Evolutionary conservation across 2,329 filamentous ascomycete genomes (phyloP), one percentile per base, ranked within the genome.

Genomic region (Sclerotinia minor): DNA sequence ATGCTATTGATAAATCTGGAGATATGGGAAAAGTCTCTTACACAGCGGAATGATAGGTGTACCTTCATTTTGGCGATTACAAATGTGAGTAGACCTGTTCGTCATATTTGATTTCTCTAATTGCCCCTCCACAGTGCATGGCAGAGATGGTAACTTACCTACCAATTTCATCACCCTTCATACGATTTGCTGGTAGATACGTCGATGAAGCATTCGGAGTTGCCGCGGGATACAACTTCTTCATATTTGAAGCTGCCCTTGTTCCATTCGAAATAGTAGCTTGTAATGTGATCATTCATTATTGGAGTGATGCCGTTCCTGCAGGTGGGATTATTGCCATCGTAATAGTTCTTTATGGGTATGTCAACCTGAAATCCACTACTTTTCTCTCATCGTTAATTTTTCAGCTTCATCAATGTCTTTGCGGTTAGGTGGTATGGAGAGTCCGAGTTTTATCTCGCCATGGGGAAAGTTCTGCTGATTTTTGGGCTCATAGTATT

Each of bases 101-200:
- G 35, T 6, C 17, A 84, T 52, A 82, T 85, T n/a, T 88, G 88
- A 0, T 87, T 87, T 79, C 92, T 92, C 81, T 83, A 64, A 67
- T 41, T 38, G 26, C 49, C 5, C 45, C 8, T n/a, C 24, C 5
- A 24, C 17, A 60, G 59, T 60, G 82, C 45, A 73, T 91, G 80
- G 88, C 89, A 17, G 90, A 92, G 76, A 92, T 92, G 89, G 89
- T 91, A 9, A 90, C 89, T 0, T 92, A 90, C 71, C 80, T 92
- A 2, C 90, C 91, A 9, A 90, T 93, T 65, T 91, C 89, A 0
- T 92, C 89, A 52, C 89, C 90, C 0, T 93, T 94, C 77, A 90
- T 93, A 75, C 87, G 89, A 35, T 92, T 93, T 73, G 90, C 90
- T 5, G 89, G 89, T 19, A 85, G 89, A 58, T 92, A 87, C 72